Evolutionary conservation across 805 yeast genomes (phyloP), one percentile per base, ranked within the genome.

Genomic region (Metschnikowia reukaufii): DNA sequence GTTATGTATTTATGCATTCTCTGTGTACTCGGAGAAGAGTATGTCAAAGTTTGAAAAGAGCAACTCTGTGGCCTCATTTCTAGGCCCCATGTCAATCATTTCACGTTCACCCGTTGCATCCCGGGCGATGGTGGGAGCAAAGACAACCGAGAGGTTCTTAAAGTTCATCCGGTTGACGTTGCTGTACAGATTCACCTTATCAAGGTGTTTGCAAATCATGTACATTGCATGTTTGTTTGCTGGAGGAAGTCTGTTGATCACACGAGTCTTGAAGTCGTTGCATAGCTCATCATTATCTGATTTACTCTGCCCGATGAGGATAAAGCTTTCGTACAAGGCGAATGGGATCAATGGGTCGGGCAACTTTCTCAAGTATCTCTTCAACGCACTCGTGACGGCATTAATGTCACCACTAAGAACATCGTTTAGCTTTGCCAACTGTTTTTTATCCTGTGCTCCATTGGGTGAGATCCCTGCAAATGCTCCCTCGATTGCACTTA

Each of bases 51-150:
- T 72, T 36, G 70, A 71, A 42, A 86, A 68, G 50, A 92, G 66
- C 56, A 86, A 77, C 63, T 89, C 96, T 4, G 94, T 84, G 21
- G 84, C 81, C 32, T 80, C 84, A 54, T 88, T 89, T 62, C 92
- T 78, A 42, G 81, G 76, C 20, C 85, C 86, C 86, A 89, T 88
- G 64, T 94, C 98, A 44, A 74, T 60, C 63, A 94, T 80, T 64
- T 94, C 99, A 45, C 84, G 78, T 54, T 86, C 89, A 6, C 96
- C 91, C 34, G 82, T 76, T 49, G 76, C 69, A 58, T 89, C 96
- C 39, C 96, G 76, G 0, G 90, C 84, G 36, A 94, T 68, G 6
- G 97, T 89, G 3, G 99, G 98, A 1, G 97, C 96, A 73, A 94
- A 94, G 6, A 92, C 97, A 36, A 94, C 88, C 0, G 96, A 84